Base-by-base conservation (phyloP, 2,329 filamentous ascomycete genomes). In the Didymella keratinophila region DNA sequence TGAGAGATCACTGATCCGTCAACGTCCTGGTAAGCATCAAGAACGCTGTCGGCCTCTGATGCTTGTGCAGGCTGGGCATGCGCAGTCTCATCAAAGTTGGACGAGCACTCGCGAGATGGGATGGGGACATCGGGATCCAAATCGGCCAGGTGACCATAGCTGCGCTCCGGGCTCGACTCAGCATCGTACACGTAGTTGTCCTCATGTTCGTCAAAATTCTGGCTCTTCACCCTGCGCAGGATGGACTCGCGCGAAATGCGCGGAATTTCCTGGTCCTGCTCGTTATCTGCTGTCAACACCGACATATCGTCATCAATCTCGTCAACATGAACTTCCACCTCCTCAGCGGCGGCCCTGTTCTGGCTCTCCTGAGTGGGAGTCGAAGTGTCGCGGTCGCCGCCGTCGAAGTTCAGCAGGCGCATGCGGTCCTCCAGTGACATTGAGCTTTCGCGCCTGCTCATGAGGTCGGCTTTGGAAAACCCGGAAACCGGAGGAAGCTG, bases 191-290 rank as follows among this genome's bases (percentile, higher is more conserved):
- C 68, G 50, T 71, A 71, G 61, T 53, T 67, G 1, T 64, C 57
- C 9, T 80, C 77, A 20, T 87, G 85, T 2, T 65, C 60, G 18
- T 88, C 85, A 43, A 84, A 81, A 46, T 80, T 81, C 60, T 76
- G 80, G 74, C 76, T 91, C 73, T 95, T 92, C 54, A 97, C 89
- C 62, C 94, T 92, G 52, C 91, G 89, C 68, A 98, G 82, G 67
- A 98, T 98, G 0, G 93, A 97, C 74, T 98, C 95, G 36, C 94
- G 87, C 9, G 94, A 97, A 71, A 98, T 96, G 53, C 89, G 89
- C 11, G 90, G 91, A 14, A 89, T 79, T 64, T 89, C 83, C 67
- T 89, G 89, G 57, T 88, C 85, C 9, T 76, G 71, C 49, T 64
- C 56, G 27, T 53, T 54, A 14, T 58, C 56, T 23, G 51, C 56